Conservation (phyloP, 257 asterid genomes). For the Solanum lycopersicoides region DNA sequence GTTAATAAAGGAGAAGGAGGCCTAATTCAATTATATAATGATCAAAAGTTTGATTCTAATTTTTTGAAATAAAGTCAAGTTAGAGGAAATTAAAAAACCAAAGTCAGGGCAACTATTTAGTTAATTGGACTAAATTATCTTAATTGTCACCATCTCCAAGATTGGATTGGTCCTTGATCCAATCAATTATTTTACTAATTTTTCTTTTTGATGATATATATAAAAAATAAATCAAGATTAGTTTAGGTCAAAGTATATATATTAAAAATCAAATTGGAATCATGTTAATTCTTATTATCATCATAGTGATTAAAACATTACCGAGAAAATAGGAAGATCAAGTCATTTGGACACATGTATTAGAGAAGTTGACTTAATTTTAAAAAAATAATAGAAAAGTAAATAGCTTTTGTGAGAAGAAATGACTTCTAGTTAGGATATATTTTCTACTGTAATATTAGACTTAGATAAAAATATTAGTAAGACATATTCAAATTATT, state of each 20-base stretch:
- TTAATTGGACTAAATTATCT: neutral
- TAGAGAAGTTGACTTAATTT: neutral
- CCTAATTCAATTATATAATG: neutral
- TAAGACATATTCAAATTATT: neutral
- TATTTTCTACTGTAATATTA: neutral
- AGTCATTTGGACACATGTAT: neutral
- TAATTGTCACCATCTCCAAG: conserved; percentile 3
- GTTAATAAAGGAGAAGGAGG: neutral
- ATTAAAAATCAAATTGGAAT: neutral
- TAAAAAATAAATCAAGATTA: neutral
- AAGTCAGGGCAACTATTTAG: conserved; percentile 1
- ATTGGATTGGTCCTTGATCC: conserved; percentile 8
- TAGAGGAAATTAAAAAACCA: neutral
- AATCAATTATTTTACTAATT: neutral
- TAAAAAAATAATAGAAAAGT: neutral
- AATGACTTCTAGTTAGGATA: neutral
- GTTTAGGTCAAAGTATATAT: neutral
- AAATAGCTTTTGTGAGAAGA: neutral
- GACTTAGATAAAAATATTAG: neutral
- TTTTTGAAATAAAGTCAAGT: neutral
- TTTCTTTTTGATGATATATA: neutral
- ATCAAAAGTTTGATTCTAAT: neutral
- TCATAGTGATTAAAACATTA: neutral
- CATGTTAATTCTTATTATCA: neutral
- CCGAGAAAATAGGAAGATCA: neutral